Percentiles rank a stretch among this genome's conserved stretches.
Conservation (phyloP, 2,329 filamentous ascomycete species). For the Pseudocercospora eumusae region DNA sequence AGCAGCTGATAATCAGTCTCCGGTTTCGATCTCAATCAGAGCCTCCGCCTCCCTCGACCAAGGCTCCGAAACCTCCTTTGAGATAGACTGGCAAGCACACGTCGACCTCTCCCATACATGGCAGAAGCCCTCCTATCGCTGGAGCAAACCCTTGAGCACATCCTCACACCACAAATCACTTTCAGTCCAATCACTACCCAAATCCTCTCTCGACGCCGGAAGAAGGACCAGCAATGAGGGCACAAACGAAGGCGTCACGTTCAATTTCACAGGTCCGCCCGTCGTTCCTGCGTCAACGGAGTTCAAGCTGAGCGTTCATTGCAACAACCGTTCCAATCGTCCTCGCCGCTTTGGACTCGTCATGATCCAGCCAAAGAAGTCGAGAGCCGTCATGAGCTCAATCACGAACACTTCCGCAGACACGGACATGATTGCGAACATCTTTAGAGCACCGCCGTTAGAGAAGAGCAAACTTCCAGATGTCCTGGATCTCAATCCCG, state of each 20-base stretch:
- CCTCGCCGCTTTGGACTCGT: slow-evolving; percentile 70
- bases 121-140: slow-evolving; percentile 30
- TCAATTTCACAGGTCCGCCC: slow-evolving; percentile 69
- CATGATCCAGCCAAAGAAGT: slow-evolving; percentile 31
- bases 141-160: slow-evolving; percentile 31
- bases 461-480: slow-evolving; percentile 62
- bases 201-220: slow-evolving; percentile 13
- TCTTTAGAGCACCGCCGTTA: slow-evolving; percentile 25
- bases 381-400: slow-evolving; percentile 1
- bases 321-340: slow-evolving; percentile 68
- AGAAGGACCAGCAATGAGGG: background rate
- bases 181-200: slow-evolving; percentile 19
- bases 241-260: slow-evolving; percentile 60
- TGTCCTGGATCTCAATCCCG: slow-evolving; percentile 72
- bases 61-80: slow-evolving; percentile 28
- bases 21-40: slow-evolving; percentile 26
- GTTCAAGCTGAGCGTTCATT: slow-evolving; percentile 72
- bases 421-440: slow-evolving; percentile 21
- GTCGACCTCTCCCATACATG: slow-evolving; percentile 27
- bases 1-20: background rate
- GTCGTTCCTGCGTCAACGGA: slow-evolving; percentile 64
- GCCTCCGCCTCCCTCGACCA: slow-evolving; percentile 30
- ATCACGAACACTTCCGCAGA: slow-evolving; percentile 13
- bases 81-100: slow-evolving; percentile 32
- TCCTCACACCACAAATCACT: slow-evolving; percentile 23